These are phyloP conservation scores for Lactarius pseudohatsudake DNA, from an alignment of 768 basidiomycete genomes.

Conservation along the genomic window DNA sequence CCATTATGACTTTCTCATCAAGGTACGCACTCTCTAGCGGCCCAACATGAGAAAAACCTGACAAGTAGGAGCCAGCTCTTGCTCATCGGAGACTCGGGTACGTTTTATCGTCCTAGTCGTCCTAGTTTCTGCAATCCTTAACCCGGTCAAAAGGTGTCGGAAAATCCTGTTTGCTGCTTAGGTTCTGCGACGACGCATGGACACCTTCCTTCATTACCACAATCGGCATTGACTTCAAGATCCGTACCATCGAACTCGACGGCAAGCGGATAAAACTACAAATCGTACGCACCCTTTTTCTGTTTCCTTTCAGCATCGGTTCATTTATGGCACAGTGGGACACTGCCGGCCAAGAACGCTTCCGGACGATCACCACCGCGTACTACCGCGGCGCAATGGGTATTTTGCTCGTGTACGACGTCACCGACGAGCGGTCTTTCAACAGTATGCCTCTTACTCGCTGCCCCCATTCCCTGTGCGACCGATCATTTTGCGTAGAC, in stretches of 20 bases:
- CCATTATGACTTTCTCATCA: constrained; percentile 98
- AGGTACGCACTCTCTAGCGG: constrained; percentile 47
- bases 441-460: constrained; percentile 64
- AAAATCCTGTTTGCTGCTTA: constrained; percentile 91
- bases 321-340: constrained; percentile 71
- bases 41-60: constrained; percentile 20
- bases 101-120: constrained; percentile 7
- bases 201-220: constrained; percentile 99
- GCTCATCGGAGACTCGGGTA: constrained; percentile 95
- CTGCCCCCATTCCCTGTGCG: neutral
- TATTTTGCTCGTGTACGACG: constrained; percentile 97
- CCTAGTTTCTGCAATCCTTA: too few species aligned
- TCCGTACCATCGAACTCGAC: constrained; percentile 96
- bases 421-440: constrained; percentile 92
- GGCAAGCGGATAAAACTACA: constrained; percentile 99
- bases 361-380: constrained; percentile 97
- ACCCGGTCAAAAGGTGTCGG: constrained; percentile 66
- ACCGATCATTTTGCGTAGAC: constrained; percentile 48
- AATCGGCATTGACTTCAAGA: constrained; percentile 99
- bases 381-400: constrained; percentile 99
- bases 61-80: constrained; percentile 58
- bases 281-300: constrained; percentile 61
- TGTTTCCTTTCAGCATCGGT: neutral
- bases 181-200: constrained; percentile 99
- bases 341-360: constrained; percentile 98